A percentile compares a stretch with the other conserved stretches of the same genome.
These are phyloP conservation scores for Globisporangium paddicum DNA, from an alignment of 352 stramenopile species.

Conservation along the genomic window DNA sequence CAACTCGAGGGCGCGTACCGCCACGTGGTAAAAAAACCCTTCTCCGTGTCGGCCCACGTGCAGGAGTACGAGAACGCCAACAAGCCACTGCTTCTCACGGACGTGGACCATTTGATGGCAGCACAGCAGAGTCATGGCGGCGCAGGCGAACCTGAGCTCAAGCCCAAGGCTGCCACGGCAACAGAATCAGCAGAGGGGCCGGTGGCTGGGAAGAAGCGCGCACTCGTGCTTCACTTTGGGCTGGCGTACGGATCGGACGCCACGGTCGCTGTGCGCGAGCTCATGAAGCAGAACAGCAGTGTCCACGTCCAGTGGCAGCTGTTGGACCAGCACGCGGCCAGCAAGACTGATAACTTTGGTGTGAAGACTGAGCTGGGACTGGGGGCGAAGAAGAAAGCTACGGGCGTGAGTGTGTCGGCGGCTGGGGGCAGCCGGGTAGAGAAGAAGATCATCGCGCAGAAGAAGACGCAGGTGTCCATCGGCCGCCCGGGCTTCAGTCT, in stretches of 20 bases:
- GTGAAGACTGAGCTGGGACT: neutral
- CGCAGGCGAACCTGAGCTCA: neutral
- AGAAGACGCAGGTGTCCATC: conserved; percentile 77
- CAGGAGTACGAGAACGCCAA: conserved; percentile 83
- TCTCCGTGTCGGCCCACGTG: conserved; percentile 79
- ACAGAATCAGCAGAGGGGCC: neutral
- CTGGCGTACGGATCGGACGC: conserved; percentile 79
- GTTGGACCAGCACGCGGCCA: conserved; percentile 15
- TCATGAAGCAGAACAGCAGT: conserved; percentile 93
- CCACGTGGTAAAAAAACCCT: conserved; percentile 87
- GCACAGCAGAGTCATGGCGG: neutral
- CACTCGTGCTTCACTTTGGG: conserved; percentile 54
- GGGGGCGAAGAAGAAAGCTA: conserved; percentile 1
- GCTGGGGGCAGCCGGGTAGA: conserved; percentile 2
- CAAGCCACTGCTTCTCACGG: conserved; percentile 88
- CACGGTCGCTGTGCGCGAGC: conserved; percentile 93
- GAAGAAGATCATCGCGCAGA: conserved; percentile 55
- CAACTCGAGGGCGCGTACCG: conserved; percentile 86
- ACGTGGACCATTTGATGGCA: conserved; percentile 65
- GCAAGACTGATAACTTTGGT: neutral
- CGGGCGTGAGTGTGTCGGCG: neutral
- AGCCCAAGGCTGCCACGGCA: neutral
- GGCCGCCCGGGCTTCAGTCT: conserved; percentile 78
- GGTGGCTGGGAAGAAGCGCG: conserved; percentile 18
- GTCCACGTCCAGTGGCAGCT: conserved; percentile 64